phyloP scores from a whole-genome alignment of 306 rosid species.

The Cercis canadensis region DNA sequence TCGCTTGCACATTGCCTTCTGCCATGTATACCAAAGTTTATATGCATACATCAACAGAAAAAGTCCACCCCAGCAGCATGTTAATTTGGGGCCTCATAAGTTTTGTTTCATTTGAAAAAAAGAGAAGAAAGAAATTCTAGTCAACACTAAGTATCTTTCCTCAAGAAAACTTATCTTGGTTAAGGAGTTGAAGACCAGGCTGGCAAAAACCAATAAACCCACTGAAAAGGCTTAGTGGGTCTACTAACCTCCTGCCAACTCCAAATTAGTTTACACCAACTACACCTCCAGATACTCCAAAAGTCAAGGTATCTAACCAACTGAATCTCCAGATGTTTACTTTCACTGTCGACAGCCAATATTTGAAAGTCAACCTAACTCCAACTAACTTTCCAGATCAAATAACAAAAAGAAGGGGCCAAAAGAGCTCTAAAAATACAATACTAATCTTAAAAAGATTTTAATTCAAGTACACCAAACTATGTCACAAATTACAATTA shows the following conservation, averaged over 20 bases:
- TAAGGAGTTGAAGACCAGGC: background rate
- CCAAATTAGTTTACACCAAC: conserved; percentile 42
- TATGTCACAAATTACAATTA: conserved; percentile 32
- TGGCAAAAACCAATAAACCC: conserved; percentile 1
- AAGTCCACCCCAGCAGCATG: background rate
- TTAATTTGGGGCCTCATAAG: background rate
- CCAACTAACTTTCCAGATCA: conserved; percentile 23
- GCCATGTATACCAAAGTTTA: background rate
- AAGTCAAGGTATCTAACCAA: too few relatives aligned
- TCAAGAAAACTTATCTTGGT: background rate
- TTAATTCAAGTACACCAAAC: conserved; percentile 23
- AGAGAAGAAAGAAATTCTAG: background rate
- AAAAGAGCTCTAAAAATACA: background rate
- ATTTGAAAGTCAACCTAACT: too few relatives aligned
- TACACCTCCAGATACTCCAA: background rate
- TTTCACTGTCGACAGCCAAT: too few relatives aligned
- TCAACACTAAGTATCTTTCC: background rate
- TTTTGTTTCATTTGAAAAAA: background rate
- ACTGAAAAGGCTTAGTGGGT: conserved; percentile 19
- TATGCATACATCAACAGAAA: background rate
- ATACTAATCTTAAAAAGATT: conserved; percentile 2
- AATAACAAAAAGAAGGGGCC: background rate
- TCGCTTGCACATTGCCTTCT: background rate
- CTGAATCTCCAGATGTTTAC: too few relatives aligned
- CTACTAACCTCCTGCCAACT: conserved; percentile 38